These are phyloP conservation scores for Rhizophagus clarus DNA, from an alignment of 192 early-diverging fungal species.

Conservation along the genomic window DNA sequence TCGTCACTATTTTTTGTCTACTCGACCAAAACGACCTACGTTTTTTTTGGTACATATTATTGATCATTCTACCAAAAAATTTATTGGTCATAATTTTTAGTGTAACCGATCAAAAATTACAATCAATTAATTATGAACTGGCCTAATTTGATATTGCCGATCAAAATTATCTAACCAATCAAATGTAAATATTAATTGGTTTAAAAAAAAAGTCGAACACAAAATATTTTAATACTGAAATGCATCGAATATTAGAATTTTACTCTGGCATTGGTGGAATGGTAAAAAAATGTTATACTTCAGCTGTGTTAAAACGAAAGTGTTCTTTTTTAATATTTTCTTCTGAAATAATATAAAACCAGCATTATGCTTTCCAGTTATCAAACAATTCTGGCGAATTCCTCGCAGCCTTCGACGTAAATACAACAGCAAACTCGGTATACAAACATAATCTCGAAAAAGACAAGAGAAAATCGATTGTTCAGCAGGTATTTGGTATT, in stretches of 20 bases:
- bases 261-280: constrained; percentile 69
- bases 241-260: constrained; percentile 51
- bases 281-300: constrained; percentile 36
- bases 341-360: neutral
- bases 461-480: constrained; percentile 25
- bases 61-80: too few relatives aligned
- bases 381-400: constrained; percentile 65
- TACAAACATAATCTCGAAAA: constrained; percentile 66
- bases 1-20: too few relatives aligned
- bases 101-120: too few relatives aligned
- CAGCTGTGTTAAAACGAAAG: neutral
- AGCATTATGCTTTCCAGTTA: constrained; percentile 78
- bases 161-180: neutral
- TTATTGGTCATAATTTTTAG: too few relatives aligned
- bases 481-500: constrained; percentile 22
- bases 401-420: constrained; percentile 93
- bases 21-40: too few relatives aligned
- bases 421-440: constrained; percentile 83
- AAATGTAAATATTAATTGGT: neutral
- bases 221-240: neutral
- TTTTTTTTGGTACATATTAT: too few relatives aligned
- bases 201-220: neutral
- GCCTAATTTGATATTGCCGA: too few relatives aligned
- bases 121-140: too few relatives aligned
- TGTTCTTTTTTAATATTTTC: neutral